These are phyloP conservation scores for Alternaria sp. DNA, from an alignment of 2,329 filamentous ascomycete species.

Conservation along the genomic window DNA sequence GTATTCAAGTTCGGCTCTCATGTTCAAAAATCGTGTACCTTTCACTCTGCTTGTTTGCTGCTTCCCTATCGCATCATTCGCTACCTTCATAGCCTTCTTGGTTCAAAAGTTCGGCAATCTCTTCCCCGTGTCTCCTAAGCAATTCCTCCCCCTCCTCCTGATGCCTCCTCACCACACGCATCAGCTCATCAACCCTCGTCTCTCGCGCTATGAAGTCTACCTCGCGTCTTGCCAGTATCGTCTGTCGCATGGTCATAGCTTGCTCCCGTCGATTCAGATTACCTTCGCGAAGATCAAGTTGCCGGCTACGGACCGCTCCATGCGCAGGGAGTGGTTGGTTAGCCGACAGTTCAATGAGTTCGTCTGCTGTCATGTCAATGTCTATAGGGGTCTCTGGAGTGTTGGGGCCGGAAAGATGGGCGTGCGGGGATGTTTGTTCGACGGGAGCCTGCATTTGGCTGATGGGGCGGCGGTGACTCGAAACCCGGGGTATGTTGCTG, in stretches of 20 bases:
- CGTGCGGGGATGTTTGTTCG: background rate
- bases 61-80: background rate
- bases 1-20: background rate
- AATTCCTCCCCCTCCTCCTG: conserved; percentile 11
- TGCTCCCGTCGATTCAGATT: background rate
- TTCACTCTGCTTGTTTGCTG: background rate
- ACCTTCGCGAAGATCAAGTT: background rate
- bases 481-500: background rate
- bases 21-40: background rate
- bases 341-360: background rate
- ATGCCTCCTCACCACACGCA: conserved; percentile 6
- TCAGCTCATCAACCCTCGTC: background rate
- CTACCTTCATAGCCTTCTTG: background rate
- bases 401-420: background rate
- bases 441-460: background rate
- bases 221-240: background rate
- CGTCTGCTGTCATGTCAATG: background rate
- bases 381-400: background rate
- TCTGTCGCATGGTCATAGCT: background rate
- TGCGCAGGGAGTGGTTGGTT: background rate
- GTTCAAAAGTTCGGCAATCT: background rate
- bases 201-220: background rate
- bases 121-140: conserved; percentile 9
- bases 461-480: background rate
- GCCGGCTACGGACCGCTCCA: background rate